A percentile compares a stretch with the other conserved stretches of the same genome.
Evolutionary conservation across 805 yeast genomes (phyloP).

Genomic region (Yarrowia porcina): DNA sequence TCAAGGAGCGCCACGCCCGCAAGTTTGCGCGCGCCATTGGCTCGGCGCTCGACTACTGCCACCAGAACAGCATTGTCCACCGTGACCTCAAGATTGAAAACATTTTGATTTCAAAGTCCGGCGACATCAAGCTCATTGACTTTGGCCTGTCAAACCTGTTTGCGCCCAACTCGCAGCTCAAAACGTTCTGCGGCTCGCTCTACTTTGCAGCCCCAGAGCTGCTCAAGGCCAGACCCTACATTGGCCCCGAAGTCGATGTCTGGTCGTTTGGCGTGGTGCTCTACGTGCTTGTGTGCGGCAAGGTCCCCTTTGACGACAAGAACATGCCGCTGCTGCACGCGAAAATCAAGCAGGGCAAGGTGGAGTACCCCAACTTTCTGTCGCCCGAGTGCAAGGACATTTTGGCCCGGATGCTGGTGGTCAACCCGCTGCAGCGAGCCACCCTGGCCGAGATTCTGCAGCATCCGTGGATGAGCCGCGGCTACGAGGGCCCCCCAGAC

Average conservation of each 20-base stretch:
- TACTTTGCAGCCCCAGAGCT: conserved; percentile 99
- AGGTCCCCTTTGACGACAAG: conserved; percentile 96
- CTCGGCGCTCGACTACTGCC: conserved; percentile 90
- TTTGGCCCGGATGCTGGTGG: conserved; percentile 85
- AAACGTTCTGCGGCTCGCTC: conserved; percentile 94
- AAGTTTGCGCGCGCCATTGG: conserved; percentile 94
- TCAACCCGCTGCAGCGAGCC: conserved; percentile 80
- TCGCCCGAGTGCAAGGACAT: conserved; percentile 78
- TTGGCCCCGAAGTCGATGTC: conserved; percentile 96
- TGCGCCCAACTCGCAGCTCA: conserved; percentile 65
- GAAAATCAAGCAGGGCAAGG: conserved; percentile 86
- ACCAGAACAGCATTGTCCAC: conserved; percentile 90
- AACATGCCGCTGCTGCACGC: conserved; percentile 88
- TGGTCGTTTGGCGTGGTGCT: conserved; percentile 98
- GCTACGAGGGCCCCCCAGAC: conserved; percentile 68
- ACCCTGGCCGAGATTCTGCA: conserved; percentile 68
- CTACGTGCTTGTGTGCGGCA: conserved; percentile 93
- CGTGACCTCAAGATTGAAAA: conserved; percentile 96
- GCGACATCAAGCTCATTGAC: conserved; percentile 93
- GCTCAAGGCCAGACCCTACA: conserved; percentile 84
- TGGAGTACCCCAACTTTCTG: conserved; percentile 82
- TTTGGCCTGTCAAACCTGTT: conserved; percentile 91
- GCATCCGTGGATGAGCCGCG: conserved; percentile 95
- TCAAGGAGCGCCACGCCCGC: conserved; percentile 90
- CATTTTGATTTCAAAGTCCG: conserved; percentile 87